These are phyloP conservation scores for Geotrichum reessii DNA, from an alignment of 1,139 yeast genomes.

Conservation along the genomic window DNA sequence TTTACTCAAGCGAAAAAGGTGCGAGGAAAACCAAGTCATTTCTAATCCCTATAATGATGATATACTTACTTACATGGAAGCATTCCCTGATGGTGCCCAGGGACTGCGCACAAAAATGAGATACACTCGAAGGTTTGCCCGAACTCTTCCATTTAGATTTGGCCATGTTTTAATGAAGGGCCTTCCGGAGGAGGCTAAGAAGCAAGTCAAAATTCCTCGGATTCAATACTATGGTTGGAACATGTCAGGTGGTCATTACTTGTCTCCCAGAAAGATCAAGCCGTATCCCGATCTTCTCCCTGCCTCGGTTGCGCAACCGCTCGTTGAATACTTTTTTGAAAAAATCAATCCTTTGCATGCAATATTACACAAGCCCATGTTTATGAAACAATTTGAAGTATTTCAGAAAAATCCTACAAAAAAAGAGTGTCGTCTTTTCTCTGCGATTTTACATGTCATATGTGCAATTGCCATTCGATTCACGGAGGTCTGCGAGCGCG, in stretches of 20 bases:
- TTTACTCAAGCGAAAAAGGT: background rate
- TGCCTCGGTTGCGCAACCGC: conserved; percentile 18
- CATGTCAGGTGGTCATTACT: conserved; percentile 52
- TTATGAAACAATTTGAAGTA: conserved; percentile 46
- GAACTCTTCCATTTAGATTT: conserved; percentile 14
- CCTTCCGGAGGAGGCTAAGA: conserved; percentile 33
- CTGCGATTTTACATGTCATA: conserved; percentile 48
- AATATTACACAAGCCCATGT: conserved; percentile 51
- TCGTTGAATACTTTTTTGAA: conserved; percentile 41
- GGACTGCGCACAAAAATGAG: conserved; percentile 10
- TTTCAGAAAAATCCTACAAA: conserved; percentile 31
- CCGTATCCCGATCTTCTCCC: conserved; percentile 9
- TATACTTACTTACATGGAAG: conserved; percentile 1
- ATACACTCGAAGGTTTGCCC: conserved; percentile 15
- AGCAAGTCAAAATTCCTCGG: conserved; percentile 47
- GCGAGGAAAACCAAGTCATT: background rate
- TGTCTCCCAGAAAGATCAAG: conserved; percentile 42
- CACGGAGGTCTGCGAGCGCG: conserved; percentile 42
- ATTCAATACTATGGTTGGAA: conserved; percentile 66
- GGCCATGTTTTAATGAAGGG: conserved; percentile 14
- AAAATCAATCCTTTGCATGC: conserved; percentile 53
- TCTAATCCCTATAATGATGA: background rate
- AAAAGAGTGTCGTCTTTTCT: conserved; percentile 40
- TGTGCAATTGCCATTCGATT: conserved; percentile 52
- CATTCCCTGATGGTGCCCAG: background rate